Base-by-base conservation (phyloP, 306 rosid genomes). In the Ammopiptanthus mongolicus region DNA sequence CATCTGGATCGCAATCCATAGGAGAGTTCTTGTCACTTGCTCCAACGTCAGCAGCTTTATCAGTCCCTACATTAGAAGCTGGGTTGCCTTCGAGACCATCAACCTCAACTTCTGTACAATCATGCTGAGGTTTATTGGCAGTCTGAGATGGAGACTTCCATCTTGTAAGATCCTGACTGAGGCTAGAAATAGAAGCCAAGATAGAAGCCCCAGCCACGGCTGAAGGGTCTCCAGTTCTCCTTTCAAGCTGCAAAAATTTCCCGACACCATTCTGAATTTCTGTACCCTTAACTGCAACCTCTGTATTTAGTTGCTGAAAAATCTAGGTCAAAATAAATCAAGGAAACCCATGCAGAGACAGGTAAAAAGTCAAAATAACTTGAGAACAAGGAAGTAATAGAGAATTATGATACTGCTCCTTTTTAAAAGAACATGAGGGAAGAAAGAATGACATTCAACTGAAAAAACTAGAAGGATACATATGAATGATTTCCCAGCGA, bases 201-300 rank as follows among this genome's bases (percentile, higher is more conserved):
- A 96, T 96, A 52, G 98, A 89, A 78, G 99, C 99, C 83, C 99
- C 99, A 34, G 96, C 93, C 76, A 96, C 93, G 11, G 93, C 99
- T 41, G 97, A 95, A 69, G 99, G 91, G 85, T 96, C 98, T 41
- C 99, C 96, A 0, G 88, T 75, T 78, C 91, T 88, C 91, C 89
- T 88, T 81, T 88, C 99, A 56, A 88, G 71, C 71, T 81, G 97
- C 79, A 86, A 19, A 71, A 75, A 56, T 77, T 90, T 92, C 69
- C 93, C 92, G 29, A 80, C 77, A 50, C 92, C 85, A 76, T 80
- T 81, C 83, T 78, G 96, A 76, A 81, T 77, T 78, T 92, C 99
- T 47, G 85, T 76, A 80, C 91, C 88, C 84, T 95, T 95, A 44
- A 82, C 85, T 59, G 89, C 71, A 78, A 78, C 82, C 59, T 96